phyloP scores from a whole-genome alignment of 108 stramenopile genomes.

The Mediolabrus comicus region DNA sequence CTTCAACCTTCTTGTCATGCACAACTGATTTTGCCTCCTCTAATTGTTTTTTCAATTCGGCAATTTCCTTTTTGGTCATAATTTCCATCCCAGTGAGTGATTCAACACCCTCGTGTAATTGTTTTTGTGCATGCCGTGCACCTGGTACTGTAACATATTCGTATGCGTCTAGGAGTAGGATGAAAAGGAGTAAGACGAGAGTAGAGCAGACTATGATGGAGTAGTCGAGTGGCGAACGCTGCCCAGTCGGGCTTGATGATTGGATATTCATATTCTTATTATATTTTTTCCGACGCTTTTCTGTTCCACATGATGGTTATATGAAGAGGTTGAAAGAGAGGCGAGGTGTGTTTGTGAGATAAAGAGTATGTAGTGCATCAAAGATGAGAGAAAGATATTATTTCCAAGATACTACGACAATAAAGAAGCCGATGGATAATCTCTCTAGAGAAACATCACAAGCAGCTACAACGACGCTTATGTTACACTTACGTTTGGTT shows the following conservation, averaged over 20 bases:
- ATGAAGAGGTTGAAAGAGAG: too few species aligned
- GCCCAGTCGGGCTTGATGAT: background rate
- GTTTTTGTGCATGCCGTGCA: background rate
- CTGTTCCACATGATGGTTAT: too few species aligned
- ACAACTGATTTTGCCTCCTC: background rate
- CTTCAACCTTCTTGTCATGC: background rate
- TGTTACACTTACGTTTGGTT: too few species aligned
- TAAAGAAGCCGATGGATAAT: too few species aligned
- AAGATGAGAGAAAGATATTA: too few species aligned
- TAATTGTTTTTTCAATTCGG: background rate
- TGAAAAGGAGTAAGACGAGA: background rate
- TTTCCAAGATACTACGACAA: too few species aligned
- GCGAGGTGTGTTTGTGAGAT: too few species aligned
- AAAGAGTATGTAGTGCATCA: too few species aligned
- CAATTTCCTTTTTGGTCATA: slow-evolving; percentile 4
- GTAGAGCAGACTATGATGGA: slow-evolving; percentile 1
- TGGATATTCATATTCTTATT: background rate
- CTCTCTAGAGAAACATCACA: too few species aligned
- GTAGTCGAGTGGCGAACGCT: slow-evolving; percentile 1
- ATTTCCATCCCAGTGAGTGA: slow-evolving; percentile 1
- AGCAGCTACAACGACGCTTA: too few species aligned
- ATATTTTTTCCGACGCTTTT: too few species aligned
- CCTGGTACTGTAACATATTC: slow-evolving; percentile 17
- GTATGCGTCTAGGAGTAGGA: slow-evolving; percentile 18
- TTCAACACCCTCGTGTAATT: slow-evolving; percentile 6